Evolutionary conservation across 345 rosid genomes (phyloP).

Genomic region (Syzygium jambos): DNA sequence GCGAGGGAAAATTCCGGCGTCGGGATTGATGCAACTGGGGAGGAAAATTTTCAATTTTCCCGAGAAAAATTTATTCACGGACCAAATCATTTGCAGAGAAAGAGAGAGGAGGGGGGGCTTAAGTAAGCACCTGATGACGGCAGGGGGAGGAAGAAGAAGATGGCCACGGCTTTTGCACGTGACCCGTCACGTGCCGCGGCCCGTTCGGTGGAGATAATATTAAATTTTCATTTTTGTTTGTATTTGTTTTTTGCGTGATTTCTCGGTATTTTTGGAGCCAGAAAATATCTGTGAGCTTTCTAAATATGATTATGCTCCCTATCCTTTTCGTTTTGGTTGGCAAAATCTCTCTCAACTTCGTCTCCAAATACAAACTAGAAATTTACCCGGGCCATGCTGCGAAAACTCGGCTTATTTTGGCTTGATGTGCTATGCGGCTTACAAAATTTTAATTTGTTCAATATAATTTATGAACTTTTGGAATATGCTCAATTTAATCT

Average conservation of each 20-base stretch:
- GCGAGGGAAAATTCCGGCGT: background rate
- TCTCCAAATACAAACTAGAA: no score
- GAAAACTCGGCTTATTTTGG: no score
- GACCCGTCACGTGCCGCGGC: background rate
- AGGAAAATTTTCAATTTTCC: background rate
- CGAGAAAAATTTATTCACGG: background rate
- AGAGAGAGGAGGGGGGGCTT: background rate
- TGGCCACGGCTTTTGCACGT: background rate
- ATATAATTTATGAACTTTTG: no score
- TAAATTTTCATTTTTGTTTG: background rate
- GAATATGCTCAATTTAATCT: no score
- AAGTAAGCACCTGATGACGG: background rate
- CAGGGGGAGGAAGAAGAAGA: background rate
- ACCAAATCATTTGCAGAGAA: background rate
- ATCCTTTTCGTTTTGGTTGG: no score
- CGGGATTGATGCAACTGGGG: conserved; percentile 21
- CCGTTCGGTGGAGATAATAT: background rate
- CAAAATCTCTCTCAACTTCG: no score
- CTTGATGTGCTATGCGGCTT: no score
- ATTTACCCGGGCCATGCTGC: no score
- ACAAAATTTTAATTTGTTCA: no score
- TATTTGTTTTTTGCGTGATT: background rate
- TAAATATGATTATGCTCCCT: background rate
- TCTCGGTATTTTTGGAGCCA: background rate
- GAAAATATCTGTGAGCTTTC: background rate